phyloP scores from a whole-genome alignment of 129 eudicot species.

The Tagetes erecta region DNA sequence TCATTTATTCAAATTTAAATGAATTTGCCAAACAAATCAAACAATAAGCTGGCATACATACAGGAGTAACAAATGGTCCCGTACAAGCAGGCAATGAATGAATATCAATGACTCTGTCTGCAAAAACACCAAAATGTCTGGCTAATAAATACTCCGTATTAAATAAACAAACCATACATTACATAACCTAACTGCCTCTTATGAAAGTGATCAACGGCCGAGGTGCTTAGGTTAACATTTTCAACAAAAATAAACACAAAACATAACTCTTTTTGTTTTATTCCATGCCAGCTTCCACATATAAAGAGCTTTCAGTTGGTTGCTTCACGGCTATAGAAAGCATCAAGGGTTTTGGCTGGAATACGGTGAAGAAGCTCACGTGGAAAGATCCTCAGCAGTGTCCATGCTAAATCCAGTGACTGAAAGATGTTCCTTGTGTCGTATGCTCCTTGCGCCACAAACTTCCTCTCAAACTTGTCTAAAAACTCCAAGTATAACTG shows the following conservation, averaged over 20 bases:
- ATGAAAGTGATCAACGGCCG: conserved; percentile 37
- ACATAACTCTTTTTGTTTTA: conserved; percentile 21
- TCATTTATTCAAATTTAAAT: neutral
- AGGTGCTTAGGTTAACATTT: conserved; percentile 34
- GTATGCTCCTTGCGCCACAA: conserved; percentile 98
- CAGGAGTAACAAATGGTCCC: conserved; percentile 29
- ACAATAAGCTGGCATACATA: conserved; percentile 20
- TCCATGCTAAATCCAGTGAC: conserved; percentile 97
- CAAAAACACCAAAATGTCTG: conserved; percentile 16
- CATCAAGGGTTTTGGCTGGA: conserved; percentile 98
- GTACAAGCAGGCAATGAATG: conserved; percentile 18
- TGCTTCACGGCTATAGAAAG: conserved; percentile 91
- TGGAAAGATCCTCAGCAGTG: conserved; percentile 91
- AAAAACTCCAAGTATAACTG: conserved; percentile 94
- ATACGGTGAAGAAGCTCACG: conserved; percentile 99
- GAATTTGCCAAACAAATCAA: conserved; percentile 6
- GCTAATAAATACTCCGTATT: conserved; percentile 8
- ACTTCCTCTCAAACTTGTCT: conserved; percentile 98
- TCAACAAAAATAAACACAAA: conserved; percentile 27
- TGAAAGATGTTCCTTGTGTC: conserved; percentile 98
- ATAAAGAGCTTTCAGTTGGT: conserved; percentile 37
- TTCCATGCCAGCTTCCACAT: conserved; percentile 22
- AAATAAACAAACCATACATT: conserved; percentile 23
- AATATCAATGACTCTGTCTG: conserved; percentile 12
- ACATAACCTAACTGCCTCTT: conserved; percentile 44